Evolutionary conservation across 352 stramenopile genomes (phyloP).

Genomic region (Phytophthora cryptogea): DNA sequence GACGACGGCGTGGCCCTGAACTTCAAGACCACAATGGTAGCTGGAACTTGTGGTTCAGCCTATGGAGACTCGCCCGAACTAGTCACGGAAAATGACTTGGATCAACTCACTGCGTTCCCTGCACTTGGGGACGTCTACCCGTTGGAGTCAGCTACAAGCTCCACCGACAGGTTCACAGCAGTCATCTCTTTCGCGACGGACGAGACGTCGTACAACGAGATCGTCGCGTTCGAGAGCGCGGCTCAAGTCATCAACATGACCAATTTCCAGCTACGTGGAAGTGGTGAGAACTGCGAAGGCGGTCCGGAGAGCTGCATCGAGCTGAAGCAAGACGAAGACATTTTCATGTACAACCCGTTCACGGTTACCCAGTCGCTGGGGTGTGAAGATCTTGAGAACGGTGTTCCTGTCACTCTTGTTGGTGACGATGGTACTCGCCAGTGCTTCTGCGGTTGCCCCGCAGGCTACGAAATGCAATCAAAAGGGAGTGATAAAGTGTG

Average conservation of each 20-base stretch:
- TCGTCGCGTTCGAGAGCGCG: constrained; percentile 33
- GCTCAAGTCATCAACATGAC: constrained; percentile 34
- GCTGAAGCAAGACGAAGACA: constrained; percentile 39
- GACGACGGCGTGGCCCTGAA: constrained; percentile 9
- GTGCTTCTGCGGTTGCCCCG: constrained; percentile 63
- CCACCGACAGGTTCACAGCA: constrained; percentile 21
- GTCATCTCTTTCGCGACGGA: constrained; percentile 50
- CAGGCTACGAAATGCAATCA: constrained; percentile 39
- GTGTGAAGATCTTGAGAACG: constrained; percentile 40
- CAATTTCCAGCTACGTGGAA: constrained; percentile 42
- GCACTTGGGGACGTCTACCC: constrained; percentile 36
- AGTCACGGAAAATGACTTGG: constrained; percentile 25
- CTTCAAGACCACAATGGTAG: constrained; percentile 44
- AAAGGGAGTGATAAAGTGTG: constrained; percentile 30
- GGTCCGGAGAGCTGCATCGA: constrained; percentile 40
- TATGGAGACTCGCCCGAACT: constrained; percentile 2
- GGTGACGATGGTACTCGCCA: constrained; percentile 37
- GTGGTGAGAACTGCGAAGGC: constrained; percentile 16
- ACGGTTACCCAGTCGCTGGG: constrained; percentile 39
- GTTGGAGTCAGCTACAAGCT: constrained; percentile 6
- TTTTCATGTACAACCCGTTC: constrained; percentile 76
- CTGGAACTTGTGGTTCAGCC: constrained; percentile 37
- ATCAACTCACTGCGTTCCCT: constrained; percentile 32
- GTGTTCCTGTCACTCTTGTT: constrained; percentile 53
- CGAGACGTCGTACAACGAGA: constrained; percentile 36